These are phyloP conservation scores for Speleostelium caveatum DNA, from an alignment of 78 protist genomes.

Conservation along the genomic window DNA sequence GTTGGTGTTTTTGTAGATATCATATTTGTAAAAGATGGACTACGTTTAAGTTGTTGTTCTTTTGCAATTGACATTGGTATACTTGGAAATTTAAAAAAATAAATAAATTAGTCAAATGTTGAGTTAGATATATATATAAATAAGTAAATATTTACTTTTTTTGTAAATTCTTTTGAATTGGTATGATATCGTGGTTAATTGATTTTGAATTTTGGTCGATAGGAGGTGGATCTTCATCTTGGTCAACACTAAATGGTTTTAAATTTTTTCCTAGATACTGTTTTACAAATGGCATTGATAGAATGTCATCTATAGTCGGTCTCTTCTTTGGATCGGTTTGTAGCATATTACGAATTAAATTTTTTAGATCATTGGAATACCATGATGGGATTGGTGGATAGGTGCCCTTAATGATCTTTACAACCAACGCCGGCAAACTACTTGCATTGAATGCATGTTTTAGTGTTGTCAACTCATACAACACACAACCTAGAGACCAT, in stretches of 20 bases:
- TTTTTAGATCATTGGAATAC: constrained; percentile 74
- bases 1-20: neutral
- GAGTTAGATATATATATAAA: neutral
- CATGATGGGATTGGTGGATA: constrained; percentile 90
- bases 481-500: constrained; percentile 88
- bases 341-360: constrained; percentile 78
- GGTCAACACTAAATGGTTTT: constrained; percentile 19
- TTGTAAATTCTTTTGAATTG: neutral
- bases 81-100: neutral
- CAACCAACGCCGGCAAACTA: constrained; percentile 85
- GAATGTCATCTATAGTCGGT: constrained; percentile 81
- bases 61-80: constrained; percentile 55
- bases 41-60: neutral
- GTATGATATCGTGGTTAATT: neutral
- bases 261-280: constrained; percentile 20
- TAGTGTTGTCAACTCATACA: constrained; percentile 91
- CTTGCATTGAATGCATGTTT: constrained; percentile 93
- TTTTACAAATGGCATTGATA: constrained; percentile 56
- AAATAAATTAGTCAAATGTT: neutral
- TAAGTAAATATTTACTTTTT: constrained; percentile 1
- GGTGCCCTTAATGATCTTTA: constrained; percentile 91
- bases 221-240: neutral
- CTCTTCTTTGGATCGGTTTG: constrained; percentile 79
- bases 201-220: neutral
- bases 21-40: neutral